phyloP scores from a whole-genome alignment of 1,284 basidiomycete species.

The Ganoderma meredithae region DNA sequence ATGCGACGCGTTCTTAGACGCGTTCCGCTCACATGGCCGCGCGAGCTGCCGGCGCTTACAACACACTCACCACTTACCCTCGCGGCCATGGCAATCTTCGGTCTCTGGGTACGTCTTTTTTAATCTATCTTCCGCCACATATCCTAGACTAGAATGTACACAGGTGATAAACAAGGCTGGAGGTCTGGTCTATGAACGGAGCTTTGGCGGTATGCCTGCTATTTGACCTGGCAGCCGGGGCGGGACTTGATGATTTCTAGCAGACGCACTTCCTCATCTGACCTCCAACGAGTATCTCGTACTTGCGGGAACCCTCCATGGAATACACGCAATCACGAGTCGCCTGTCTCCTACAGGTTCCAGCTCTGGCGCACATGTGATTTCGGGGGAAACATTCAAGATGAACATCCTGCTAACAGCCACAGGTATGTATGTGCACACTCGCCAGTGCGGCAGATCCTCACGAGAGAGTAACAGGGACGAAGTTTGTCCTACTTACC shows the following conservation, averaged over 20 bases:
- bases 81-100: constrained; percentile 69
- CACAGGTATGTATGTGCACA: constrained; percentile 72
- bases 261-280: constrained; percentile 87
- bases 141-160: background rate
- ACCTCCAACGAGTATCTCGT: constrained; percentile 98
- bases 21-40: constrained; percentile 36
- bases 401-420: constrained; percentile 89
- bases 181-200: constrained; percentile 93
- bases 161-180: constrained; percentile 99
- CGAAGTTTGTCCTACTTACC: constrained; percentile 95
- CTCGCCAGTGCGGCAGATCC: background rate
- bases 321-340: constrained; percentile 97
- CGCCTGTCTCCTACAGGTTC: constrained; percentile 85
- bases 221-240: constrained; percentile 12
- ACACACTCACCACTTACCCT: background rate
- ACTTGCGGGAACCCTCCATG: constrained; percentile 95
- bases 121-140: background rate
- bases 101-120: constrained; percentile 74
- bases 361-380: constrained; percentile 90
- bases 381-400: constrained; percentile 95
- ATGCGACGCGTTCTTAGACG: constrained; percentile 32
- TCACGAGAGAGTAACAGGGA: constrained; percentile 61
- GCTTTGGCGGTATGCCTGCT: constrained; percentile 76
- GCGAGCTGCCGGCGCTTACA: constrained; percentile 11
- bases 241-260: constrained; percentile 18